These are phyloP conservation scores for Leccinum fibrillosum DNA, from an alignment of 768 basidiomycete species.

Conservation along the genomic window DNA sequence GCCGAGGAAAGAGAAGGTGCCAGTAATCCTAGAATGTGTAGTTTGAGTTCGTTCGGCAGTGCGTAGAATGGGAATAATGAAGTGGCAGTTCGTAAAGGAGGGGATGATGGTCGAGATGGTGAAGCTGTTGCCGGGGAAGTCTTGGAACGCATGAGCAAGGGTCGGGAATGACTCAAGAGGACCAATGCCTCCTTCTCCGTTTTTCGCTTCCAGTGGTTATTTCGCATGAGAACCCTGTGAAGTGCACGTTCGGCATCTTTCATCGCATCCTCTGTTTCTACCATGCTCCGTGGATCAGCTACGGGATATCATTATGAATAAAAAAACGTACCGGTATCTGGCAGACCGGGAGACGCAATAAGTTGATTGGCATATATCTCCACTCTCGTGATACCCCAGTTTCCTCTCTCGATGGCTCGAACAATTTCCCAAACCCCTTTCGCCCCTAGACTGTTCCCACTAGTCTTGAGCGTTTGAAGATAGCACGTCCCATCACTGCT, in stretches of 20 bases:
- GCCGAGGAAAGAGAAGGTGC: constrained; percentile 54
- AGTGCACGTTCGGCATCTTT: constrained; percentile 36
- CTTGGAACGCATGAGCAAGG: constrained; percentile 38
- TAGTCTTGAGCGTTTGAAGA: constrained; percentile 49
- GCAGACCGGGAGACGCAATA: constrained; percentile 6
- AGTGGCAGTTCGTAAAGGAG: constrained; percentile 12
- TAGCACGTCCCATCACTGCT: constrained; percentile 31
- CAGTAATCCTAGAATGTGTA: constrained; percentile 52
- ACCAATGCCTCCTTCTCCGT: constrained; percentile 47
- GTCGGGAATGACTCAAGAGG: constrained; percentile 48
- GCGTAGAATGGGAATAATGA: constrained; percentile 35
- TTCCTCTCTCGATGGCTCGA: constrained; percentile 43
- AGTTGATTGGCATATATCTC: constrained; percentile 49
- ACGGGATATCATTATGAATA: constrained; percentile 13
- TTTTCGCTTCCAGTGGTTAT: constrained; percentile 43
- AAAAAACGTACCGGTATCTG: constrained; percentile 7
- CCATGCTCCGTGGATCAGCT: constrained; percentile 2
- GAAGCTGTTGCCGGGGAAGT: constrained; percentile 11
- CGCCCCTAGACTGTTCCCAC: constrained; percentile 54
- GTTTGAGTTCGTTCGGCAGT: constrained; percentile 57
- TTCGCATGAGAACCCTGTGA: constrained; percentile 41
- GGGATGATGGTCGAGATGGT: constrained; percentile 15
- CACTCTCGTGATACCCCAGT: constrained; percentile 48
- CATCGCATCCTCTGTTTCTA: constrained; percentile 29
- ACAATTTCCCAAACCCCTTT: constrained; percentile 46